These are phyloP conservation scores for Stemphylium vesicarium DNA, from an alignment of 2,329 filamentous ascomycete species.

Conservation along the genomic window DNA sequence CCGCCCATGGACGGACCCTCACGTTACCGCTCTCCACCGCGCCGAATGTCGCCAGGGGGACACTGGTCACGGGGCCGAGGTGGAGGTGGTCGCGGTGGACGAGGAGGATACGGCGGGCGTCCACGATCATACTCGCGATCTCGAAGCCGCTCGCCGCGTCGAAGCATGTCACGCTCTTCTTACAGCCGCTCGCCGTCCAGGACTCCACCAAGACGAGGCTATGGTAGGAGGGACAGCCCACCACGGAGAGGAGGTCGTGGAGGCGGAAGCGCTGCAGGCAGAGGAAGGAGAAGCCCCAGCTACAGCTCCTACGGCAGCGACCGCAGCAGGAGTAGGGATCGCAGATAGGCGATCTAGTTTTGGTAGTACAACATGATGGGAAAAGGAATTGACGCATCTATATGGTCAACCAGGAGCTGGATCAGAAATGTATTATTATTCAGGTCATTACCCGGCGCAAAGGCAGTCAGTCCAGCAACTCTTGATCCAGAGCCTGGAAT, in stretches of 20 bases:
- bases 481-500: not conserved
- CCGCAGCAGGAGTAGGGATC: constrained; percentile 54
- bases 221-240: constrained; percentile 20
- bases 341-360: constrained; percentile 14
- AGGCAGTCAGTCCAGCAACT: not conserved
- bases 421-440: not conserved
- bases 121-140: constrained; percentile 43
- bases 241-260: constrained; percentile 24
- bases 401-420: not conserved
- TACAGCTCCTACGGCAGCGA: constrained; percentile 68
- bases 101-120: constrained; percentile 33
- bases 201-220: constrained; percentile 35
- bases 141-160: constrained; percentile 51
- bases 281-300: constrained; percentile 62
- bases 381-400: not conserved
- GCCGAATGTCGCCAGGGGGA: constrained; percentile 25
- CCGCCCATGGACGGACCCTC: constrained; percentile 44
- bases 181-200: constrained; percentile 49
- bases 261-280: constrained; percentile 34
- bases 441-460: not conserved
- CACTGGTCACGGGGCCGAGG: constrained; percentile 40
- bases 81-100: constrained; percentile 37
- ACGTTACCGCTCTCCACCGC: constrained; percentile 51
- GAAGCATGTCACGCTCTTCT: constrained; percentile 51
- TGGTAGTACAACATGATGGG: not conserved